phyloP scores from a whole-genome alignment of 306 rosid genomes.

The Rubus idaeus region DNA sequence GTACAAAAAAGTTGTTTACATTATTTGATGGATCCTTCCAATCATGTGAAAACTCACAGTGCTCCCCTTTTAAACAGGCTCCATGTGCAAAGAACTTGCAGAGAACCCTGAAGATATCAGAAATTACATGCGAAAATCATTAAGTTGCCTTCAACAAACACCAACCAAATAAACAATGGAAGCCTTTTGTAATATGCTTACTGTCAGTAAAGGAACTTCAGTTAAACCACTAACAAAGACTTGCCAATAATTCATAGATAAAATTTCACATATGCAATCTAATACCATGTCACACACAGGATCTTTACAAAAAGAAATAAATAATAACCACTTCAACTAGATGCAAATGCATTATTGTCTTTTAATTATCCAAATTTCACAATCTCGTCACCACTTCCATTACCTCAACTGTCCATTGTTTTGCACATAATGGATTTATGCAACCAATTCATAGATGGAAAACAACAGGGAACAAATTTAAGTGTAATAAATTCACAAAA shows the following conservation, averaged over 20 bases:
- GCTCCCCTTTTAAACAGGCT: constrained; percentile 96
- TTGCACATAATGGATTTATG: not conserved
- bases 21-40: constrained; percentile 87
- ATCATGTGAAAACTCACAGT: constrained; percentile 93
- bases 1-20: constrained; percentile 39
- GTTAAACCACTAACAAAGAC: not conserved
- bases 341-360: not conserved
- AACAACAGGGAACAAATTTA: not conserved
- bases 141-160: constrained; percentile 13
- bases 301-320: not conserved
- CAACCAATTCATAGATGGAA: not conserved
- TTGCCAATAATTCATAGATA: not conserved
- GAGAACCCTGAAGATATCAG: constrained; percentile 59
- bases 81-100: constrained; percentile 98
- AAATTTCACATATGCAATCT: not conserved
- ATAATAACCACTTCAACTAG: not conserved
- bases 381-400: not conserved
- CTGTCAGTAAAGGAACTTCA: not conserved
- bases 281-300: not conserved
- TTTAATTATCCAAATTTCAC: constrained; percentile 3
- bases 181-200: not conserved
- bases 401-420: not conserved
- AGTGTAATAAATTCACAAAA: not conserved
- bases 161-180: constrained; percentile 16
- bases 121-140: constrained; percentile 12